phyloP scores from a whole-genome alignment of 2,329 filamentous ascomycete species.

The Microthyrium microscopicum region DNA sequence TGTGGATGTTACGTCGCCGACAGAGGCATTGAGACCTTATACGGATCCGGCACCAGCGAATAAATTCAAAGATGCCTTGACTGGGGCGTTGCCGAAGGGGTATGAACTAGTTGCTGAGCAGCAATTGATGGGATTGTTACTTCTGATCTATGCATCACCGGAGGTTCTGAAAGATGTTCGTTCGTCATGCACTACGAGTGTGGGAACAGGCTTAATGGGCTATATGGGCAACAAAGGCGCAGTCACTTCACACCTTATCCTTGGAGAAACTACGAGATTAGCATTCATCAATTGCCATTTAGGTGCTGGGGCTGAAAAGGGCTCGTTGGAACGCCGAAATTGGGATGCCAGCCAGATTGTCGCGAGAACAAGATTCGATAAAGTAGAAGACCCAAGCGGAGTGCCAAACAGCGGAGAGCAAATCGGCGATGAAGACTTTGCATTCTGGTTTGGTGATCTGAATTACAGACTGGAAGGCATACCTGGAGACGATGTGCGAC shows the following conservation, averaged over 20 bases:
- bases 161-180: constrained; percentile 57
- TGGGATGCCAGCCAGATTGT: constrained; percentile 79
- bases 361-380: constrained; percentile 59
- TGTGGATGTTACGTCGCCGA: constrained; percentile 64
- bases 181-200: constrained; percentile 63
- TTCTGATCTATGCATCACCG: constrained; percentile 74
- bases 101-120: constrained; percentile 66
- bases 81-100: constrained; percentile 55
- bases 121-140: constrained; percentile 70
- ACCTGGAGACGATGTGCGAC: constrained; percentile 76
- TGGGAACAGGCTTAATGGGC: constrained; percentile 80
- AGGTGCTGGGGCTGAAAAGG: constrained; percentile 66
- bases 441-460: constrained; percentile 91
- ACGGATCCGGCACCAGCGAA: constrained; percentile 53
- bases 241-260: constrained; percentile 60
- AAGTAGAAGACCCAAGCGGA: constrained; percentile 49
- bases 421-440: constrained; percentile 82
- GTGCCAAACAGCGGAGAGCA: constrained; percentile 43
- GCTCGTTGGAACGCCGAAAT: constrained; percentile 64
- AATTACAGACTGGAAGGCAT: constrained; percentile 86
- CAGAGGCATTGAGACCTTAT: constrained; percentile 63
- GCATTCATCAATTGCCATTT: constrained; percentile 88
- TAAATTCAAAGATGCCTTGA: constrained; percentile 67
- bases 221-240: constrained; percentile 96
- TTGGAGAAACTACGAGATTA: constrained; percentile 78